These are phyloP conservation scores for Mrakia gelida DNA, from an alignment of 768 basidiomycete species.

Conservation along the genomic window DNA sequence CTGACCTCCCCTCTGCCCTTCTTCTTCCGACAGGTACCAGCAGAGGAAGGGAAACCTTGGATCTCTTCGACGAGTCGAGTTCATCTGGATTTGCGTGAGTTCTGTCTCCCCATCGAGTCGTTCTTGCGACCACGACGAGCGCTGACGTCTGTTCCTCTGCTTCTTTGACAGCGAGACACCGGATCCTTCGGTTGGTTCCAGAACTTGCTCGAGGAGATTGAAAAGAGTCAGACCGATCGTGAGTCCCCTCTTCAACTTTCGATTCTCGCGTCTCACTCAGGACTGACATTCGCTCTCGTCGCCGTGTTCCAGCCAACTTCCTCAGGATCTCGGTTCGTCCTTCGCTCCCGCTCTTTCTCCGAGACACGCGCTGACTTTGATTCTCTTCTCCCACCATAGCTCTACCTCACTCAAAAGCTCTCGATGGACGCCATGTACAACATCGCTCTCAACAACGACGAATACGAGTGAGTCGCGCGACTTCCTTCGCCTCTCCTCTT, in stretches of 20 bases:
- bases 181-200: slow-evolving; percentile 99
- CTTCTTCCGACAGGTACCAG: slow-evolving; percentile 52
- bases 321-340: slow-evolving; percentile 59
- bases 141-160: not conserved
- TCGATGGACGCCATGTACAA: slow-evolving; percentile 85
- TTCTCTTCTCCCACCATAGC: slow-evolving; percentile 26
- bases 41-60: slow-evolving; percentile 73
- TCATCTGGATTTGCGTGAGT: slow-evolving; percentile 63
- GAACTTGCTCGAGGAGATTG: slow-evolving; percentile 76
- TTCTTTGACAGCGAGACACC: slow-evolving; percentile 58
- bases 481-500: not conserved
- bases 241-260: slow-evolving; percentile 41
- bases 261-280: slow-evolving; percentile 29
- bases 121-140: slow-evolving; percentile 8
- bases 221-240: slow-evolving; percentile 85
- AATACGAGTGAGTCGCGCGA: slow-evolving; percentile 37
- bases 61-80: slow-evolving; percentile 79
- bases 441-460: slow-evolving; percentile 67
- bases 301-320: slow-evolving; percentile 66
- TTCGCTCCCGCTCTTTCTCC: too few species aligned
- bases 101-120: not conserved
- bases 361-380: not conserved
- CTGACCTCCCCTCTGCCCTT: not conserved
- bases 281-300: not conserved
- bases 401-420: slow-evolving; percentile 84